Evolutionary conservation across 1,284 basidiomycete genomes (phyloP), one percentile per base, ranked within the genome.

Genomic region (Malassezia yamatoensis): DNA sequence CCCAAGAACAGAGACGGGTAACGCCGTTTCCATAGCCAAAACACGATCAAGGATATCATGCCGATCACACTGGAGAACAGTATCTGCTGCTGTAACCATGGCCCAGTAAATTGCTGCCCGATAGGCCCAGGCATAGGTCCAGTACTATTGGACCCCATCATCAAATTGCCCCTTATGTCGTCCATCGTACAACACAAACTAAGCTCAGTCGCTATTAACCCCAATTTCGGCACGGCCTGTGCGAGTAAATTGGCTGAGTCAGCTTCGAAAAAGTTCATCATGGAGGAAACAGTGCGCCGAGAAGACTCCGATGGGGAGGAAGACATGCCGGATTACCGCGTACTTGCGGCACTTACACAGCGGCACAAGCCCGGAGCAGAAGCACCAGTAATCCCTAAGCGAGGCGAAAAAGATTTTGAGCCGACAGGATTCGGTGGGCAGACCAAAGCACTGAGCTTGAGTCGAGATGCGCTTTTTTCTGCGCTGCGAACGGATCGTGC

Each of bases 11-110:
- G 90, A 96, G 4, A 89, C 79, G 12, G 94, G 85, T 88, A 93
- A 70, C 87, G 79, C 5, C 84, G 86, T 12, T 93, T 80, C 60
- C 85, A 83, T 67, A 90, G 85, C 13, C 86, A 90, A 77, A 98
- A 98, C 12, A 88, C 70, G 20, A 94, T 71, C 77, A 96, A 88
- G 0, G 88, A 86, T 5, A 79, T 72, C 3, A 89, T 41, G 1
- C 93, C 94, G 59, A 98, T 84, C 15, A 80, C 76, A 24, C 83
- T 77, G 3, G 91, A 88, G 35, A 98, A 81, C 1, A 80, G 76
- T 33, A 96, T 78, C 75, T 96, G 93, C 9, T 91, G 96, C 11
- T 83, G 84, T 76, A 98, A 85, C 90, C 90, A 93, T 16, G 88
- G 88, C 0, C 90, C 89, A 43, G 60, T 51, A 45, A 64, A 71